A percentile compares a stretch with the other conserved stretches of the same genome.
These are phyloP conservation scores for Vararia minispora DNA, from an alignment of 768 basidiomycete genomes.

Conservation along the genomic window DNA sequence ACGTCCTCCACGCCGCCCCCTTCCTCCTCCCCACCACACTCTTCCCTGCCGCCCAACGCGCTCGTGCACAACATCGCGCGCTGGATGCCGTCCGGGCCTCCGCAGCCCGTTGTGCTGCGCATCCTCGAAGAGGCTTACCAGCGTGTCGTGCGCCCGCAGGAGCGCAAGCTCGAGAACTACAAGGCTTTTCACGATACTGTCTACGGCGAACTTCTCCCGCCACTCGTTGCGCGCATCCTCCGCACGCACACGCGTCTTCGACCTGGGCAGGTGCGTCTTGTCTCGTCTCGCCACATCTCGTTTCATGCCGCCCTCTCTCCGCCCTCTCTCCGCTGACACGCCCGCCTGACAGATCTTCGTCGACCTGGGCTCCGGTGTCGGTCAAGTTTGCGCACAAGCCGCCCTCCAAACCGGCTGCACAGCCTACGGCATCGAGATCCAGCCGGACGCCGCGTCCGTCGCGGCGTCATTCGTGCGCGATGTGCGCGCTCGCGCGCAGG, in stretches of 20 bases:
- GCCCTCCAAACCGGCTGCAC: conserved; percentile 40
- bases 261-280: conserved; percentile 31
- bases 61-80: conserved; percentile 35
- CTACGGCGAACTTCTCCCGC: conserved; percentile 85
- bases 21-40: too few relatives aligned
- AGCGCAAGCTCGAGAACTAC: conserved; percentile 72
- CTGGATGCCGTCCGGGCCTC: conserved; percentile 47
- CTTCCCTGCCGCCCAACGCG: conserved; percentile 36
- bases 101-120: conserved; percentile 55
- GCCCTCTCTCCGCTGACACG: too few relatives aligned
- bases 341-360: too few relatives aligned
- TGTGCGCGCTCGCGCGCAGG: conserved; percentile 73
- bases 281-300: too few relatives aligned
- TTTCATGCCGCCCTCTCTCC: too few relatives aligned
- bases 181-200: conserved; percentile 75
- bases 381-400: conserved; percentile 46
- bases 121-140: conserved; percentile 91
- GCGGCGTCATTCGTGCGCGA: conserved; percentile 73
- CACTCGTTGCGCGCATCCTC: conserved; percentile 48
- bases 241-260: conserved; percentile 37
- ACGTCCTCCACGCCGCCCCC: conserved; percentile 35
- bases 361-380: conserved; percentile 53
- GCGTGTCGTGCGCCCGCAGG: conserved; percentile 82
- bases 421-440: conserved; percentile 57
- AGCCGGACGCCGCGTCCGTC: conserved; percentile 70